Base-by-base conservation (phyloP, 495 filamentous ascomycete genomes). In the Haplographium delicatum region DNA sequence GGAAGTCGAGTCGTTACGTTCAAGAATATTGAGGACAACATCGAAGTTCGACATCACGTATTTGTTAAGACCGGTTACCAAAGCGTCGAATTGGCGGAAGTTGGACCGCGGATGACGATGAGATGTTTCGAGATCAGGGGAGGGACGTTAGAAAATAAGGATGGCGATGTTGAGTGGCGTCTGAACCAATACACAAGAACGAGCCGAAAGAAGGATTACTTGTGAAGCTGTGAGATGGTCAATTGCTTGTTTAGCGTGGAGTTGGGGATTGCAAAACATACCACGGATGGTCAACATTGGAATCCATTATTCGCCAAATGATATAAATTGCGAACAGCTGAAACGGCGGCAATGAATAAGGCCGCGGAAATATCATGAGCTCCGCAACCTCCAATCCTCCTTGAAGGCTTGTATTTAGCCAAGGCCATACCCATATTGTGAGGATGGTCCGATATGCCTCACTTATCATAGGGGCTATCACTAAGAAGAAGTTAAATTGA, bases 101-200 rank as follows among this genome's bases (percentile, higher is more conserved):
- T 98, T 34, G 93, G 93, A 0, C 93, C 93, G 4, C 75, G 93
- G 48, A 95, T 97, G 85, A 94, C 91, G 4, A 94, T 99, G 90
- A 79, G 86, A 60, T 75, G 90, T 22, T 99, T 97, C 69, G 89
- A 95, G 65, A 95, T 99, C 51, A 76, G 89, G 40, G 83, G 86
- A 45, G 91, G 93, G n/a, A 93, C 91, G 2, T 71, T 95, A 38
- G 93, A 96, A 62, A 94, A 91, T 60, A 95, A 94, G 56, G 87
- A 89, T 57, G 91, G 91, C n/a, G 94, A 97, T 72, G 79, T 88
- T 26, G 94, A 98, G 67, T 98, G 93, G 93, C 81, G 86, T 44
- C 70, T 97, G 54, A 93, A 85, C 49, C 91, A 96, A 61, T 98
- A 95, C 64, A 98, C 91, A 1, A 81, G 93, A 59, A 96, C 90